Evolutionary conservation across 208 protist species (phyloP), one percentile per base, ranked within the genome.

Genomic region (Phytomonas sp.): DNA sequence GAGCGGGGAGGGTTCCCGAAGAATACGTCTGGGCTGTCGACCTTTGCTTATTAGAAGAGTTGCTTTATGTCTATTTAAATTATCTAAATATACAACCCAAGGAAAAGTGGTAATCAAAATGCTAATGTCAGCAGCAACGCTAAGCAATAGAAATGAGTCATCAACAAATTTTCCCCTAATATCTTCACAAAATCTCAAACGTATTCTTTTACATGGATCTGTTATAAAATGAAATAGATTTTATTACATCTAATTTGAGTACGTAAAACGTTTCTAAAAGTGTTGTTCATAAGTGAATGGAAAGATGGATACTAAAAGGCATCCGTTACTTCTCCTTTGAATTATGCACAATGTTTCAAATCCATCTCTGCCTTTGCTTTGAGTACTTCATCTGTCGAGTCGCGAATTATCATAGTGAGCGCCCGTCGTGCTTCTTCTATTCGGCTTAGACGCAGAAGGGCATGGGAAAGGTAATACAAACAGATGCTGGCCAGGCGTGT

Each of bases 341-440:
- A 56, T 56, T 26, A 56, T 56, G 5, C 46, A 26, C 46, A 56
- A 23, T 64, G 60, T 7, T 64, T 23, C 29, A 94, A 73, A 76
- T 92, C 81, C 72, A 94, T 83, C 73, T 89, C 81, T 46, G 91
- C 91, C 72, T 84, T 88, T 30, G 78, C 83, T 11, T 78, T 74
- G 28, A 93, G 79, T 29, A 87, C 78, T 46, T 91, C 83, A 74
- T 88, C 77, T 63, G 70, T 40, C 64, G 73, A 71, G 32, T 62
- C 23, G 23, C 51, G 46, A 28, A 74, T 80, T 29, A 94, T 85
- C 2, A 31, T 66, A 59, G 65, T 17, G 61, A 92, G 84, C 68
- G 90, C 68, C 56, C 70, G 71, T 43, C 74, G 69, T 37, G 87
- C 87, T 78, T 93, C 85, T 15, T 77, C 77, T 71, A 68, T 78